These are phyloP conservation scores for Pleurotus eryngii DNA, from an alignment of 768 basidiomycete species.

Conservation along the genomic window DNA sequence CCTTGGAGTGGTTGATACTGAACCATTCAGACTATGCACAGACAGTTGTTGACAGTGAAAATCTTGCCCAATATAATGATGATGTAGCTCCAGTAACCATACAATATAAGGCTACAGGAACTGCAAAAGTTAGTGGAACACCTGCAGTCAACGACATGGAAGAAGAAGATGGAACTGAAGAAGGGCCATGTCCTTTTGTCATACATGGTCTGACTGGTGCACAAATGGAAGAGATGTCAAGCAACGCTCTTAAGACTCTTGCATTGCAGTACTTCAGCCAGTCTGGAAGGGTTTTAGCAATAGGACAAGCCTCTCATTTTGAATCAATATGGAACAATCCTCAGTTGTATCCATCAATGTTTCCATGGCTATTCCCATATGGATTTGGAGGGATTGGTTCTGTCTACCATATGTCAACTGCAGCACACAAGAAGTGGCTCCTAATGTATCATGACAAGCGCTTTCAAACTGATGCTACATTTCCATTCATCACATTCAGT, in stretches of 20 bases:
- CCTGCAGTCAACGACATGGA: conserved; percentile 15
- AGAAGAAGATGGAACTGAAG: conserved; percentile 17
- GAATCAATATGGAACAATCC: conserved; percentile 23
- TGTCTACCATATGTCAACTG: conserved; percentile 9
- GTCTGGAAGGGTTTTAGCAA: conserved; percentile 15
- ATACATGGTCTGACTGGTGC: conserved; percentile 23
- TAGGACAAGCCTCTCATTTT: conserved; percentile 15
- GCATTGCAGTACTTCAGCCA: conserved; percentile 13
- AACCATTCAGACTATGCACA: conserved; percentile 24
- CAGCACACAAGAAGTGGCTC: conserved; percentile 21
- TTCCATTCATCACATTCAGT: conserved; percentile 24
- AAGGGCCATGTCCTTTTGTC: conserved; percentile 23
- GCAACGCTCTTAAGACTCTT: conserved; percentile 13
- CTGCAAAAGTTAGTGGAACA: conserved; percentile 9
- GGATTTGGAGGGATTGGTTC: conserved; percentile 28
- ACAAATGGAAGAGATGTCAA: conserved; percentile 10
- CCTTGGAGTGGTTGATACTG: conserved; percentile 24
- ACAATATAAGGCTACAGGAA: conserved; percentile 6
- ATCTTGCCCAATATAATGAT: conserved; percentile 11
- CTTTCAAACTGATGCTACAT: conserved; percentile 24
- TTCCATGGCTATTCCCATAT: conserved; percentile 39
- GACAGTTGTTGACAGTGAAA: conserved; percentile 17
- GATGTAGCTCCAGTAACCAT: conserved; percentile 12
- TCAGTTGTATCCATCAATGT: conserved; percentile 25
- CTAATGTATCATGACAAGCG: conserved; percentile 29